phyloP scores from a whole-genome alignment of 2,329 filamentous ascomycete genomes.

The Xylariaceae sp. region DNA sequence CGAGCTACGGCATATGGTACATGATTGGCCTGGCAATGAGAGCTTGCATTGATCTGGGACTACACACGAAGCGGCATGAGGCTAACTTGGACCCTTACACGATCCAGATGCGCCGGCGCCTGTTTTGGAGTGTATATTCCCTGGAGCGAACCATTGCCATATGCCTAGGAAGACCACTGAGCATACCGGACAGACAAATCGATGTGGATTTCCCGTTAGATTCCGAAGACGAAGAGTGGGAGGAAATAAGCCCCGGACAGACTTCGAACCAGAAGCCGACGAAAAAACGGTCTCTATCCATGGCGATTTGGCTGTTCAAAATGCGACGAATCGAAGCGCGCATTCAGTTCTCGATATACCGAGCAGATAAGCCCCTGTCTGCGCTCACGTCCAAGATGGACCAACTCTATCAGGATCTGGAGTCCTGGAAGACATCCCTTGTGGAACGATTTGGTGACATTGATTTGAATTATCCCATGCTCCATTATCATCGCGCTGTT shows the following conservation, averaged over 20 bases:
- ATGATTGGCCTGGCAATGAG: slow-evolving; percentile 51
- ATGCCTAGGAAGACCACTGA: slow-evolving; percentile 46
- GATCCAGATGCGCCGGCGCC: slow-evolving; percentile 40
- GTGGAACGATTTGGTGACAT: slow-evolving; percentile 31
- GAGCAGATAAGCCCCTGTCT: slow-evolving; percentile 41
- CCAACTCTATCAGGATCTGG: slow-evolving; percentile 40
- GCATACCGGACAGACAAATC: slow-evolving; percentile 47
- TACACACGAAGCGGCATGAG: slow-evolving; percentile 45
- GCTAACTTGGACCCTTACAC: slow-evolving; percentile 37
- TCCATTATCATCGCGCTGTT: slow-evolving; percentile 46
- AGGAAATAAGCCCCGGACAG: slow-evolving; percentile 3
- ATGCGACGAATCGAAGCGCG: slow-evolving; percentile 44
- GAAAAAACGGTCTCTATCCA: slow-evolving; percentile 32
- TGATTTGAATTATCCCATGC: slow-evolving; percentile 43
- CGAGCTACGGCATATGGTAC: slow-evolving; percentile 49
- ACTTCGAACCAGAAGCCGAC: not conserved
- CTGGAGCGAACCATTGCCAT: slow-evolving; percentile 46
- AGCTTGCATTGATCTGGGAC: slow-evolving; percentile 46
- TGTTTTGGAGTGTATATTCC: slow-evolving; percentile 50
- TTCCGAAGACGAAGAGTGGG: slow-evolving; percentile 16
- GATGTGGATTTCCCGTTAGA: slow-evolving; percentile 44
- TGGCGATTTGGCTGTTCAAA: slow-evolving; percentile 40
- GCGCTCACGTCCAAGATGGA: slow-evolving; percentile 44
- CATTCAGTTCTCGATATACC: slow-evolving; percentile 48
- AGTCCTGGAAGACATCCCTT: slow-evolving; percentile 41